These are phyloP conservation scores for Hirsutella minnesotensis DNA, from an alignment of 2,329 filamentous ascomycete genomes.

Conservation along the genomic window DNA sequence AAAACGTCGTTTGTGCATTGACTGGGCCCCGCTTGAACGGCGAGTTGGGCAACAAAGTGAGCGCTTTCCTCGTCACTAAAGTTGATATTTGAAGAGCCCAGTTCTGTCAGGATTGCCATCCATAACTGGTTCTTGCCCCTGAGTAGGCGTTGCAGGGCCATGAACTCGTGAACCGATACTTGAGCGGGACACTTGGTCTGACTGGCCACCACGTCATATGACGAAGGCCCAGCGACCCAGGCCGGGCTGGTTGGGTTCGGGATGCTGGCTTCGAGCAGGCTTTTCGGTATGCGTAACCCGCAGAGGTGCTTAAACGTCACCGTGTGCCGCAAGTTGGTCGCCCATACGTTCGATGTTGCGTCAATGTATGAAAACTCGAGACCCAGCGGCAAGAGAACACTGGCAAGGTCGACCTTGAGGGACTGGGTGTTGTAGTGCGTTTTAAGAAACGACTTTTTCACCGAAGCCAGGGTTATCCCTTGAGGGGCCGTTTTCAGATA, in stretches of 20 bases:
- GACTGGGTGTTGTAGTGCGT: conserved; percentile 11
- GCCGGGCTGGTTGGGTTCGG: not conserved
- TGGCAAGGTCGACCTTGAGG: not conserved
- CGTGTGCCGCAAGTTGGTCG: conserved; percentile 15
- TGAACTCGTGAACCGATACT: conserved; percentile 38
- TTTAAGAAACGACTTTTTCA: conserved; percentile 12
- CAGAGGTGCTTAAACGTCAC: conserved; percentile 33
- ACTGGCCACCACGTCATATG: conserved; percentile 40
- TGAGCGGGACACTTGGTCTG: conserved; percentile 33
- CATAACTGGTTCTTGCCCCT: conserved; percentile 35
- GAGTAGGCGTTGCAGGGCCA: conserved; percentile 35
- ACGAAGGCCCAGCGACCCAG: conserved; percentile 14
- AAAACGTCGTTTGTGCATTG: conserved; percentile 16
- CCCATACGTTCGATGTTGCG: not conserved
- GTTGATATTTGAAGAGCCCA: conserved; percentile 44
- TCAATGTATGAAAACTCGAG: conserved; percentile 6
- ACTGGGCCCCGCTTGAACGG: conserved; percentile 41
- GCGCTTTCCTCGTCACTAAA: conserved; percentile 42
- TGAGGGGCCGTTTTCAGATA: not conserved
- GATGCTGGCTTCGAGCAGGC: conserved; percentile 2
- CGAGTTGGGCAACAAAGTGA: conserved; percentile 37
- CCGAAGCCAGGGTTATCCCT: conserved; percentile 11
- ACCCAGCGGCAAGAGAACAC: conserved; percentile 3
- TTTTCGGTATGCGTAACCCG: conserved; percentile 5
- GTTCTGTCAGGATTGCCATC: conserved; percentile 34